phyloP scores from a whole-genome alignment of 345 rosid genomes.

The Leavenworthia alabamica region DNA sequence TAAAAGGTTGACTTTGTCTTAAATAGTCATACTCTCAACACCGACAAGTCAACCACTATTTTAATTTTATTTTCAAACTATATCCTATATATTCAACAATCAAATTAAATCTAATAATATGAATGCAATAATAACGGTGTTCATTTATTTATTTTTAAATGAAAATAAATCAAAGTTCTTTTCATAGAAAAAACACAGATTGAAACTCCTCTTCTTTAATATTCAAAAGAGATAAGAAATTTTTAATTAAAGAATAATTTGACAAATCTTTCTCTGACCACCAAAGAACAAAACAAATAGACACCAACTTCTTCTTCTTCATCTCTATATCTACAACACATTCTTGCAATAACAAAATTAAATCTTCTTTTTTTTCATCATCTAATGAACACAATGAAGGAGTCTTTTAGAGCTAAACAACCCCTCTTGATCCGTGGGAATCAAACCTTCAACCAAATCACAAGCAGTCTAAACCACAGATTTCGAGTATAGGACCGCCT shows the following conservation, averaged over 20 bases:
- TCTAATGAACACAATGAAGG: conserved; percentile 29
- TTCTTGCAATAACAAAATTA: conserved; percentile 32
- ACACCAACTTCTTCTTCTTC: conserved; percentile 27
- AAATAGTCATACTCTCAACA: not conserved
- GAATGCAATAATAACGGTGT: no score
- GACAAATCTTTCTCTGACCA: conserved; percentile 20
- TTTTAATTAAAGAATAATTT: conserved; percentile 31
- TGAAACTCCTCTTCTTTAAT: conserved; percentile 17
- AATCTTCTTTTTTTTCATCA: not conserved
- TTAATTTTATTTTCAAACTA: no score
- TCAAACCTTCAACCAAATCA: conserved; percentile 18
- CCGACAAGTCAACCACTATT: conserved; percentile 19
- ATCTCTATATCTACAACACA: conserved; percentile 38
- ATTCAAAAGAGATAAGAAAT: conserved; percentile 21
- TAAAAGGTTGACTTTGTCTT: not conserved
- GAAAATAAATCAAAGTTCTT: no score
- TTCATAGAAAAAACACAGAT: conserved; percentile 1
- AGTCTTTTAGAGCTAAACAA: conserved; percentile 6
- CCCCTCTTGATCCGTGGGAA: conserved; percentile 32
- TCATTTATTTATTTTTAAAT: no score
- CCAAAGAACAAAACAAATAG: conserved; percentile 35
- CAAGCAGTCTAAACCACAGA: conserved; percentile 86
- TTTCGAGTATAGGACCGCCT: conserved; percentile 82
- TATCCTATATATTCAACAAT: conserved; percentile 10
- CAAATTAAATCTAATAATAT: conserved; percentile 24